A percentile compares a stretch with the other conserved stretches of the same genome.
phyloP scores from a whole-genome alignment of 2,329 filamentous ascomycete species.

The Ophiocordyceps sinensis region DNA sequence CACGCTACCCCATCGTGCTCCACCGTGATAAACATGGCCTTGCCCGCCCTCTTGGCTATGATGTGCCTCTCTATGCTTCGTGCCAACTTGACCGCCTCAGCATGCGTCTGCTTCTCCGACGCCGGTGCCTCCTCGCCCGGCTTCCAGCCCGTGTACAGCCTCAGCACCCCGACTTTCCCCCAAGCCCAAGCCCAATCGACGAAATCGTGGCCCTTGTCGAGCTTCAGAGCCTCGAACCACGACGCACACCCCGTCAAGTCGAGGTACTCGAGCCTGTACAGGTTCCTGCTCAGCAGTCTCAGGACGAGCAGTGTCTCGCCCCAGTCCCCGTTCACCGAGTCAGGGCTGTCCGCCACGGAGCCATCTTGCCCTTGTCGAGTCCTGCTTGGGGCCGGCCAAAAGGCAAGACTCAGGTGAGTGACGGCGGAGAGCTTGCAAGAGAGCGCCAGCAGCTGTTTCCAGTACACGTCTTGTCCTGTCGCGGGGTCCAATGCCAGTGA shows the following conservation, averaged over 20 bases:
- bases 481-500: conserved; percentile 36
- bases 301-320: conserved; percentile 42
- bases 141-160: conserved; percentile 29
- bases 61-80: conserved; percentile 32
- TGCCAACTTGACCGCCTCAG: conserved; percentile 23
- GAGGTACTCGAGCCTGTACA: conserved; percentile 46
- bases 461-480: conserved; percentile 26
- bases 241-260: conserved; percentile 44
- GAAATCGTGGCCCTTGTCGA: conserved; percentile 26
- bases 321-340: conserved; percentile 27
- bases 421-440: conserved; percentile 35
- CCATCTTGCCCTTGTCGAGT: conserved; percentile 37
- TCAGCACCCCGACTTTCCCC: conserved; percentile 34
- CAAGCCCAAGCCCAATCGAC: conserved; percentile 40
- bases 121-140: conserved; percentile 17
- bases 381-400: conserved; percentile 46
- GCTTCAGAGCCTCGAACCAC: conserved; percentile 37
- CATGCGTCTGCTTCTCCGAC: conserved; percentile 17
- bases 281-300: conserved; percentile 34
- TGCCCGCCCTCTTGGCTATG: conserved; percentile 27
- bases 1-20: conserved; percentile 21
- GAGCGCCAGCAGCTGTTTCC: conserved; percentile 43
- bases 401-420: conserved; percentile 46
- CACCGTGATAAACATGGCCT: conserved; percentile 33
- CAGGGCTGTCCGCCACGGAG: conserved; percentile 16